Conservation (phyloP, 306 rosid genomes). For the Sicyos baderoa region DNA sequence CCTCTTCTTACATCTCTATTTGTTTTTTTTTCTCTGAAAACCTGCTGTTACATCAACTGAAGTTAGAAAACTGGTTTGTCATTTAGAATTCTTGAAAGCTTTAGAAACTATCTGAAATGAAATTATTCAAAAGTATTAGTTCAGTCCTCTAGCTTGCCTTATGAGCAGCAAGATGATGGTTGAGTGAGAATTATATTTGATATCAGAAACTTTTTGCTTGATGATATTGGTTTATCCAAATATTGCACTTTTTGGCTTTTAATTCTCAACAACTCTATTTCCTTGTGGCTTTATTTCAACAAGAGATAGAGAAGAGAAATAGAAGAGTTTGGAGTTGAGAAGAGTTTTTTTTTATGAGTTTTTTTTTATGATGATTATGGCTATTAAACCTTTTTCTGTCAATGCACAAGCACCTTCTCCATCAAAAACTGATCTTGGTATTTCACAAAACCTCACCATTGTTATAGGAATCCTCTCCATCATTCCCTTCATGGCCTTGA, state of each 20-base stretch:
- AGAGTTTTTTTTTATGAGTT: no score
- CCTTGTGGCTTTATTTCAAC: not conserved
- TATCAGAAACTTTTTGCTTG: not conserved
- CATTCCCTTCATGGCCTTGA: conserved; percentile 44
- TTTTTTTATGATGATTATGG: not conserved
- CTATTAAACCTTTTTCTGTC: not conserved
- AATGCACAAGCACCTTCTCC: conserved; percentile 3
- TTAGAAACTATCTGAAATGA: not conserved
- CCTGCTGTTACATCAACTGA: not conserved
- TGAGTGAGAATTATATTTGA: not conserved
- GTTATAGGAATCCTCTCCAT: conserved; percentile 46
- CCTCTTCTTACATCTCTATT: not conserved
- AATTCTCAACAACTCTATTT: not conserved
- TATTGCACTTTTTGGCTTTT: not conserved
- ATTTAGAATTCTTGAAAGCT: not conserved
- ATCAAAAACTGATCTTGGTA: not conserved
- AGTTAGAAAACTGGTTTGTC: not conserved
- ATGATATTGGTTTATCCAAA: not conserved
- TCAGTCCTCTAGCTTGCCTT: not conserved
- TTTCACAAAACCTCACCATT: conserved; percentile 38
- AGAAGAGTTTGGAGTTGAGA: not conserved
- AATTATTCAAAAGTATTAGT: not conserved
- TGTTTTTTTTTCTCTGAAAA: not conserved
- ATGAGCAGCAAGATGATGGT: not conserved
- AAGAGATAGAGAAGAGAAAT: not conserved